Percentiles rank a stretch among this genome's conserved stretches.
phyloP scores from a whole-genome alignment of 2,329 filamentous ascomycete genomes.

The Aureobasidium leucospermi region DNA sequence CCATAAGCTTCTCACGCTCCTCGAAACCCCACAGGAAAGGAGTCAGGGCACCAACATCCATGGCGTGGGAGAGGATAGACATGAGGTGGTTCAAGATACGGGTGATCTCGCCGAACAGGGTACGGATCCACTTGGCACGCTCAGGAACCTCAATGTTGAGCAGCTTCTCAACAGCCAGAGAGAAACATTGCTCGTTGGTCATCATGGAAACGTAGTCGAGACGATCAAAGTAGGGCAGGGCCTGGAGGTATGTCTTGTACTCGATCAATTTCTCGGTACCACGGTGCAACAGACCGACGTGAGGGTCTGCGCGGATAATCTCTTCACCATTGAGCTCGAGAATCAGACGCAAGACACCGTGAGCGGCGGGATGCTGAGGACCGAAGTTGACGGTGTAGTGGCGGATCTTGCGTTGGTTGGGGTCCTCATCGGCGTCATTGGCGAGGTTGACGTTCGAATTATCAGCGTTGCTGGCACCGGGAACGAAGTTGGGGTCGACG shows the following conservation, averaged over 20 bases:
- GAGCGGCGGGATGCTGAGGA: constrained; percentile 94
- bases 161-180: constrained; percentile 93
- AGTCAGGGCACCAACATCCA: constrained; percentile 97
- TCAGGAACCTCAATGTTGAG: constrained; percentile 94
- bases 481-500: constrained; percentile 56
- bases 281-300: constrained; percentile 91
- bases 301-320: constrained; percentile 91
- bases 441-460: constrained; percentile 33
- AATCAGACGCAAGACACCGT: constrained; percentile 96
- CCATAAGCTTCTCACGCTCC: constrained; percentile 99
- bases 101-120: constrained; percentile 91
- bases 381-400: constrained; percentile 99
- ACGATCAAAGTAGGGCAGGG: constrained; percentile 96
- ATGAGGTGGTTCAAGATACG: constrained; percentile 94
- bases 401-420: constrained; percentile 74
- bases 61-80: constrained; percentile 93
- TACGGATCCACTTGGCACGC: constrained; percentile 93
- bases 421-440: constrained; percentile 37
- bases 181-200: constrained; percentile 99
- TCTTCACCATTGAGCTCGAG: constrained; percentile 96
- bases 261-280: constrained; percentile 99
- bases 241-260: constrained; percentile 99
- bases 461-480: constrained; percentile 39
- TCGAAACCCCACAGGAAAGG: constrained; percentile 99
- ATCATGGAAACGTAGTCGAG: constrained; percentile 99